A percentile compares a stretch with the other conserved stretches of the same genome.
Evolutionary conservation across 1,284 basidiomycete species (phyloP).

Genomic region (Fistulinella cinereoalba): DNA sequence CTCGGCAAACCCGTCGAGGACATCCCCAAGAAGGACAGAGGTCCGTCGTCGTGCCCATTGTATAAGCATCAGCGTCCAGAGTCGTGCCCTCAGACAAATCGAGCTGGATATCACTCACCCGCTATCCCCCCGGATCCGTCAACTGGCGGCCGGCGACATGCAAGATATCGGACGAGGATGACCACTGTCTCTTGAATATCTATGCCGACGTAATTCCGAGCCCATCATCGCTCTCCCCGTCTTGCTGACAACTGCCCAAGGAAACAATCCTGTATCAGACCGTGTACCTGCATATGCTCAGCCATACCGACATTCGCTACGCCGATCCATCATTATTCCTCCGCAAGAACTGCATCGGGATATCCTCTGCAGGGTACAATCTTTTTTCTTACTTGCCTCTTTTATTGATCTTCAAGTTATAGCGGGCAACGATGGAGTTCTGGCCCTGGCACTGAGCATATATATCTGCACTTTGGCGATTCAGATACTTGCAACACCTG

Average conservation of each 20-base stretch:
- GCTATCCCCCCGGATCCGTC: conserved; percentile 46
- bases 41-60: conserved; percentile 32
- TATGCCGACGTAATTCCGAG: conserved; percentile 61
- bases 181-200: conserved; percentile 63
- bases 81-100: conserved; percentile 49
- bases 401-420: conserved; percentile 8
- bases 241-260: conserved; percentile 37
- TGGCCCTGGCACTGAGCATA: conserved; percentile 54
- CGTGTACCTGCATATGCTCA: conserved; percentile 64
- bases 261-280: conserved; percentile 70
- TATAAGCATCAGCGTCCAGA: not conserved
- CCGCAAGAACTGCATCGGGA: conserved; percentile 65
- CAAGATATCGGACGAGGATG: conserved; percentile 64
- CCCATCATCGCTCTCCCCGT: conserved; percentile 4
- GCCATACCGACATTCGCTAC: conserved; percentile 70
- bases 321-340: conserved; percentile 70
- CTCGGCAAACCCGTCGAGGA: conserved; percentile 36
- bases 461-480: conserved; percentile 66
- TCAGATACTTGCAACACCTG: conserved; percentile 62
- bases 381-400: conserved; percentile 5
- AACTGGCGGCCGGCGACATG: conserved; percentile 72
- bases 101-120: conserved; percentile 65
- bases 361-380: conserved; percentile 59
- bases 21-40: conserved; percentile 47
- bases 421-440: conserved; percentile 64